Conservation (phyloP, 495 filamentous ascomycete genomes). For the Echria macrotheca region DNA sequence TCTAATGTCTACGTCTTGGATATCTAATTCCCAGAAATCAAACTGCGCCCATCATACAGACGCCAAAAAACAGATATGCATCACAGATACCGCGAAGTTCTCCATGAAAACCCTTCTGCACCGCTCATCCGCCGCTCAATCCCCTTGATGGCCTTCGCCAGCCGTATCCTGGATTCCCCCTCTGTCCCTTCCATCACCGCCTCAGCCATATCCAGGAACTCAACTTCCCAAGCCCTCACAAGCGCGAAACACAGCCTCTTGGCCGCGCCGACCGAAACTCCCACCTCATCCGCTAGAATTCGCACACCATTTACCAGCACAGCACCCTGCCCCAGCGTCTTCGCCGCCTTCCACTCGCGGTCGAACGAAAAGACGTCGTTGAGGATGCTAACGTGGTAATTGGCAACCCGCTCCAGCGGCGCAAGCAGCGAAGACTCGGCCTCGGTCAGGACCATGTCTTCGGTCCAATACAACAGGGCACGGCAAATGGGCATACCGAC, state of each 20-base stretch:
- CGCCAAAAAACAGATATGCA: too few species aligned
- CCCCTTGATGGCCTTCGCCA: constrained; percentile 13
- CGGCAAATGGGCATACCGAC: constrained; percentile 16
- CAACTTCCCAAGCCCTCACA: constrained; percentile 17
- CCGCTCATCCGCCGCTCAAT: constrained; percentile 17
- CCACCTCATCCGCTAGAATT: constrained; percentile 12
- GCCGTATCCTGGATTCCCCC: background rate
- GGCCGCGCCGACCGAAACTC: constrained; percentile 7
- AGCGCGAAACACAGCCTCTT: constrained; percentile 12
- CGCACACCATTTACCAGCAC: constrained; percentile 15
- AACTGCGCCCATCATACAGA: too few species aligned
- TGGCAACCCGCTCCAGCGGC: constrained; percentile 13
- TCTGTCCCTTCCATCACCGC: constrained; percentile 3
- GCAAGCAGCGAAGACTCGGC: background rate
- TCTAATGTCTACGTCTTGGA: too few species aligned
- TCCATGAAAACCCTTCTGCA: constrained; percentile 18
- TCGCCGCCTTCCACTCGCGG: constrained; percentile 11
- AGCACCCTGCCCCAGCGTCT: constrained; percentile 10
- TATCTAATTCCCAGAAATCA: too few species aligned
- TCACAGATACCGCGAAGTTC: constrained; percentile 15
- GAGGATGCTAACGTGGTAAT: constrained; percentile 16
- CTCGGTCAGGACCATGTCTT: background rate
- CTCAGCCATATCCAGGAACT: constrained; percentile 9
- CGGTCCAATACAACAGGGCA: constrained; percentile 16
- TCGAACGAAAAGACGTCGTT: constrained; percentile 19